Conservation (phyloP, 2,329 filamentous ascomycete species). For the Penicillium psychrosexuale region DNA sequence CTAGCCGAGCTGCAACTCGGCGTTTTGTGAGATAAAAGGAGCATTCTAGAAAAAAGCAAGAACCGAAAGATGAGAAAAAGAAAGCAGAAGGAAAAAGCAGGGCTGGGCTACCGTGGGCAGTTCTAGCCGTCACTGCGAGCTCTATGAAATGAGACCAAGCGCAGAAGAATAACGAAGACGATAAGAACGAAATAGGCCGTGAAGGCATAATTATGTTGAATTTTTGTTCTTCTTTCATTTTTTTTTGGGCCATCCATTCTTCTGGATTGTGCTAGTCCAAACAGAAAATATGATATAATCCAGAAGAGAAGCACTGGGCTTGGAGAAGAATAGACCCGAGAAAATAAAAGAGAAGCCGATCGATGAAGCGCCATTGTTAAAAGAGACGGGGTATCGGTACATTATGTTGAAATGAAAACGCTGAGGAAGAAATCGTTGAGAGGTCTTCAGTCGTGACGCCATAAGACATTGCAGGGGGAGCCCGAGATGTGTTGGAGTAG, state of each 20-base stretch:
- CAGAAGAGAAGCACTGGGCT: conserved; percentile 23
- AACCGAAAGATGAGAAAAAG: background rate
- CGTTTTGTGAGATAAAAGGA: background rate
- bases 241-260: conserved; percentile 11
- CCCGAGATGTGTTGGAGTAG: conserved; percentile 25
- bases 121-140: conserved; percentile 3
- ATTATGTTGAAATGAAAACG: conserved; percentile 41
- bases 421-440: conserved; percentile 43
- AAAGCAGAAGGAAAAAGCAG: background rate
- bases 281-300: conserved; percentile 5
- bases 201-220: conserved; percentile 23
- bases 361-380: conserved; percentile 28
- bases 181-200: conserved; percentile 3
- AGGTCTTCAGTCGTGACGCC: conserved; percentile 42
- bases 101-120: background rate
- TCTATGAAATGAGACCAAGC: conserved; percentile 13
- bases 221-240: conserved; percentile 16
- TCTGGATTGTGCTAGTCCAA: conserved; percentile 12
- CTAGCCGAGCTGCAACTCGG: background rate
- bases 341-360: conserved; percentile 20
- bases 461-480: conserved; percentile 33
- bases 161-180: conserved; percentile 4
- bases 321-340: conserved; percentile 7
- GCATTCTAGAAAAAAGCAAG: background rate
- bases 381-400: conserved; percentile 37